phyloP scores from a whole-genome alignment of 306 rosid genomes.

The Begonia masoniana region DNA sequence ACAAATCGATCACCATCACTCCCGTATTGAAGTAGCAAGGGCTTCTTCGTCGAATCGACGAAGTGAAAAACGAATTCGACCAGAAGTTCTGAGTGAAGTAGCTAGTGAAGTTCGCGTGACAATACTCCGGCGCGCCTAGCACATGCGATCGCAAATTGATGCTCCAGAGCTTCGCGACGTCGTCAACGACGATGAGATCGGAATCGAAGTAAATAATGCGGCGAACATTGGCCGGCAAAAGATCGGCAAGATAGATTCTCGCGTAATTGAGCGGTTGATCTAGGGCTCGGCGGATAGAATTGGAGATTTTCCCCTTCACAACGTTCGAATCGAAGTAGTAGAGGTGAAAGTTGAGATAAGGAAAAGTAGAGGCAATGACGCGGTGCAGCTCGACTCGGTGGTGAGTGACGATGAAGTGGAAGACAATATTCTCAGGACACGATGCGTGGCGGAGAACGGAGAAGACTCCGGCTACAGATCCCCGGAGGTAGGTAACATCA shows the following conservation, averaged over 20 bases:
- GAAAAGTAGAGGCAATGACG: constrained; percentile 52
- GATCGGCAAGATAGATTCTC: constrained; percentile 67
- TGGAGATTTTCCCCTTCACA: constrained; percentile 72
- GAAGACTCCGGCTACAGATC: constrained; percentile 74
- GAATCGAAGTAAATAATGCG: constrained; percentile 85
- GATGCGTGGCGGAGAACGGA: constrained; percentile 83
- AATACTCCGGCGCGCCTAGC: constrained; percentile 82
- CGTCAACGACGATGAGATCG: constrained; percentile 76
- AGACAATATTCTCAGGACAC: constrained; percentile 70
- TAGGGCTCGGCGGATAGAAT: constrained; percentile 66
- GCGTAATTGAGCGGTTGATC: constrained; percentile 94
- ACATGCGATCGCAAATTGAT: constrained; percentile 48
- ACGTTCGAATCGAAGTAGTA: constrained; percentile 64
- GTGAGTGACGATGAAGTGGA: constrained; percentile 67
- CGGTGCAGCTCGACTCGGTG: constrained; percentile 50
- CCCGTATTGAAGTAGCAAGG: constrained; percentile 90
- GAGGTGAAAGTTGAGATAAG: constrained; percentile 53
- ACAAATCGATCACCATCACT: constrained; percentile 82
- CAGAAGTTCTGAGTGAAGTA: constrained; percentile 73
- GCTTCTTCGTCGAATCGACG: constrained; percentile 35
- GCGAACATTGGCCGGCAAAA: constrained; percentile 40
- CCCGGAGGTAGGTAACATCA: constrained; percentile 74
- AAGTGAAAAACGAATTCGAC: constrained; percentile 38
- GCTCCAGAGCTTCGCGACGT: constrained; percentile 75
- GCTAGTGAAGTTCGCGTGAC: constrained; percentile 80